phyloP scores from a whole-genome alignment of 495 filamentous ascomycete species.

The Penicillium cinerascens region DNA sequence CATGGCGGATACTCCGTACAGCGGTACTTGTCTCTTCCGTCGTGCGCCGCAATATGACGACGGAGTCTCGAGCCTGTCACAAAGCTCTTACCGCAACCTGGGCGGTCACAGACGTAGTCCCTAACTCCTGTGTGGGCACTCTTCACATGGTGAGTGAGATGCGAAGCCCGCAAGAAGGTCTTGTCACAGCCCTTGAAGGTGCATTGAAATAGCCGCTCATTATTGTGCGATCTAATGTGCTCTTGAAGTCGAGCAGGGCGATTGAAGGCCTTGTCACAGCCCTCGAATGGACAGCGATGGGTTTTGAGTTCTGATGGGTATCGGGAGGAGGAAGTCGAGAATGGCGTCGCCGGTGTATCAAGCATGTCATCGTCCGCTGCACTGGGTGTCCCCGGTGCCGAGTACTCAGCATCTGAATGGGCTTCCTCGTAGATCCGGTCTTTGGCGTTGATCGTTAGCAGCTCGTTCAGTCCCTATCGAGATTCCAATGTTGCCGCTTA shows the following conservation, averaged over 20 bases:
- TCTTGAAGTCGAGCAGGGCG: slow-evolving; percentile 74
- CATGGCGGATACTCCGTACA: slow-evolving; percentile 77
- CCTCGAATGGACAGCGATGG: slow-evolving; percentile 62
- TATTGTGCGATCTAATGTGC: slow-evolving; percentile 75
- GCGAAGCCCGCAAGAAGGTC: slow-evolving; percentile 73
- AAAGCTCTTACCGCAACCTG: slow-evolving; percentile 76
- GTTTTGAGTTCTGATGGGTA: slow-evolving; percentile 71
- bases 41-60: slow-evolving; percentile 63
- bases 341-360: slow-evolving; percentile 48
- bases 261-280: slow-evolving; percentile 81
- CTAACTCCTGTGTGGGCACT: slow-evolving; percentile 71
- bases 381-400: slow-evolving; percentile 27
- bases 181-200: slow-evolving; percentile 68
- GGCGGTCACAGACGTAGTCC: slow-evolving; percentile 64
- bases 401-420: slow-evolving; percentile 38
- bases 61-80: slow-evolving; percentile 68
- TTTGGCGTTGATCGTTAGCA: slow-evolving; percentile 7
- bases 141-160: slow-evolving; percentile 79
- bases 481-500: slow-evolving; percentile 12
- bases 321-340: slow-evolving; percentile 53
- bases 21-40: slow-evolving; percentile 62
- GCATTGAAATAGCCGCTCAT: slow-evolving; percentile 72
- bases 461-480: not conserved
- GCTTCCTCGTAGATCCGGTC: slow-evolving; percentile 44
- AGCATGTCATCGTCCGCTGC: slow-evolving; percentile 34